Evolutionary conservation across 495 filamentous ascomycete species (phyloP), one percentile per base, ranked within the genome.

Genomic region (Aspergillus steynii): DNA sequence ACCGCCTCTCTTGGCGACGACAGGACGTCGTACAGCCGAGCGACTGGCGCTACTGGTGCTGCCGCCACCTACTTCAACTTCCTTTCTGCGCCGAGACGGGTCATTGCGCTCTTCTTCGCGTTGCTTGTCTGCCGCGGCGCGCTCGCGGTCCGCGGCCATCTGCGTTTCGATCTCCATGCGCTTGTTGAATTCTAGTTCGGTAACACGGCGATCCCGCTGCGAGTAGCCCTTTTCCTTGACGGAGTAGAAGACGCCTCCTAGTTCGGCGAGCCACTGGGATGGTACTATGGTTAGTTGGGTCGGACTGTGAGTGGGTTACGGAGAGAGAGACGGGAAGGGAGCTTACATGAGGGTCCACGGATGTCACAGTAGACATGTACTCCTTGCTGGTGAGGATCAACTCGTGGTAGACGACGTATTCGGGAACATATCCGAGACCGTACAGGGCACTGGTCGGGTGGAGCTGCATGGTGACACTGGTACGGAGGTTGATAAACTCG

Each of bases 391-490:
- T 99, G 50, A 98, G 85, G 64, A 97, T 97, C 65, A 99, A 85
- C 75, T 99, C 96, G 77, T 99, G 96, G 75, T 98, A 99, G 31
- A 99, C 88, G 58, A 99, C 93, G 67, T 97, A 97, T 68, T 98
- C 94, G 0, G 96, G 96, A 29, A 97, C 83, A 74, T 95, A 95
- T 4, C 95, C 94, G 2, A 95, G 83, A 45, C 93, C 94, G 69
- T 96, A 98, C 7, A 99, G 81, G 7, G 94, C 91, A 65, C 88
- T 92, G 1, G 96, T 98, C 28, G 96, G 94, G 74, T 98, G 96
- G 53, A 99, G 78, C 66, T 96, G 90, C 59, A 98, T 90, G 9
- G 90, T 93, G 6, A 99, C 93, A 63, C 88, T 92, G 0, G 96
- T 99, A 51, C 96, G 86, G 29, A 99, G 80, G 74, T 98, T 99